Evolutionary conservation across 768 basidiomycete species (phyloP), one percentile per base, ranked within the genome.

Genomic region (Xerocomus brunneocitrinus): DNA sequence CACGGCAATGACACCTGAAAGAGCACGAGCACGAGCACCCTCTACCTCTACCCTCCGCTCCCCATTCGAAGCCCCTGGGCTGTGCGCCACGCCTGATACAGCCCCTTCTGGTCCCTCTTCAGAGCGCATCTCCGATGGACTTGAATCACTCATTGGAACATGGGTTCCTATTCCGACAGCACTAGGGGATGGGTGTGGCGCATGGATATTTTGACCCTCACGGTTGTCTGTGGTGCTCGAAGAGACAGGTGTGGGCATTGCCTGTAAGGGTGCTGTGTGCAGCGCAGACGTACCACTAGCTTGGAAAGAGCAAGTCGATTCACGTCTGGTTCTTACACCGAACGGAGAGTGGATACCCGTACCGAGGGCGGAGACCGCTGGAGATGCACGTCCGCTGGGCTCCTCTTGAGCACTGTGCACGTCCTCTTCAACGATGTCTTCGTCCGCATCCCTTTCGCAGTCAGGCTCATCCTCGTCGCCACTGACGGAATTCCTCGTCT

Each of bases 371-470:
- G 63, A 67, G 30, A 63, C 54, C 3, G 61, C 63, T 19, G 65
- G 66, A 42, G 65, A 66, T 42, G 63, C 43, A 30, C 63, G 65
- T 3, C 63, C 65, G 41, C 58, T 67, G n/a, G 53, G 31, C 12
- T 52, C 53, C 44, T 66, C 64, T 34, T 57, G 56, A 5, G 60
- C 56, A 24, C 63, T 63, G 49, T 64, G 65, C 28, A 54, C 56
- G 7, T 66, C 60, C 22, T 53, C 61, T 47, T 67, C 63, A 8
- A 67, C 62, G 14, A 54, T 61, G 27, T 69, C 71, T 42, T 64
- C 65, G 25, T 67, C 66, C 5, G 19, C 3, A n/a, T 66, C 66
- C 8, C 67, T 65, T 40, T 70, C 71, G 40, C 59, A 59, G 36
- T 69, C 54, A 12, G 70, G 64, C 8, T 65, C 62, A 31, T 61